Conservation (phyloP, 352 stramenopile genomes). For the Phytopythium litorale region DNA sequence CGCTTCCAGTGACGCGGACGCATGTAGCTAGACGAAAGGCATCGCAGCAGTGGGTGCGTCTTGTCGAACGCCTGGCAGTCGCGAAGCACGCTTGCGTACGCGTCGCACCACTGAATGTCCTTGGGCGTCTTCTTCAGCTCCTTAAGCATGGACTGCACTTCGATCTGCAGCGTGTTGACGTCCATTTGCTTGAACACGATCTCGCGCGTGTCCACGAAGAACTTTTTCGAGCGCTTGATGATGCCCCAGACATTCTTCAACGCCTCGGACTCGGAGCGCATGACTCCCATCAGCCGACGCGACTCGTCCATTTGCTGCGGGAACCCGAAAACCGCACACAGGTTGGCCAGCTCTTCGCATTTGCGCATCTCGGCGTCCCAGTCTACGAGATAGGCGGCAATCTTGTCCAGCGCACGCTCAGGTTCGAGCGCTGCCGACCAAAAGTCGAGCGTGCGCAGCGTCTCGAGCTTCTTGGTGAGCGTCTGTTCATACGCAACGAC, state of each 20-base stretch:
- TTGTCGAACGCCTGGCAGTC: slow-evolving; percentile 85
- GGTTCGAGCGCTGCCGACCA: slow-evolving; percentile 79
- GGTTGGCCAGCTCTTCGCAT: slow-evolving; percentile 88
- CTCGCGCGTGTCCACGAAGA: slow-evolving; percentile 61
- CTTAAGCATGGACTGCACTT: slow-evolving; percentile 93
- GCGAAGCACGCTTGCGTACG: slow-evolving; percentile 84
- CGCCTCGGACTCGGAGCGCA: slow-evolving; percentile 77
- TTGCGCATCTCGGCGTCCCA: slow-evolving; percentile 90
- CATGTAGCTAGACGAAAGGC: slow-evolving; percentile 86
- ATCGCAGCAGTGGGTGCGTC: slow-evolving; percentile 76
- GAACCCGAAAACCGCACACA: slow-evolving; percentile 94
- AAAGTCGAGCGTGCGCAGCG: slow-evolving; percentile 79
- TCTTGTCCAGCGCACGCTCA: slow-evolving; percentile 80
- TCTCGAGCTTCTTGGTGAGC: slow-evolving; percentile 80
- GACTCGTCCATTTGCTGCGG: slow-evolving; percentile 92
- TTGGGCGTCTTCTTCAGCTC: slow-evolving; percentile 92
- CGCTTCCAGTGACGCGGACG: slow-evolving; percentile 92
- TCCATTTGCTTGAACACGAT: slow-evolving; percentile 92
- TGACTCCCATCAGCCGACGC: slow-evolving; percentile 82
- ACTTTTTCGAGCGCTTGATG: slow-evolving; percentile 71
- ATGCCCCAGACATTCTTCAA: slow-evolving; percentile 78
- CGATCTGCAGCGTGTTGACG: slow-evolving; percentile 93
- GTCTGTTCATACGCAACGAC: slow-evolving; percentile 92
- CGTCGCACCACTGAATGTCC: slow-evolving; percentile 90
- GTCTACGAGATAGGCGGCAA: slow-evolving; percentile 75